Percentiles rank a stretch among this genome's conserved stretches.
These are phyloP conservation scores for Physcomitrellopsis africana DNA, from an alignment of 225 moss, liverwort and hornwort species.

Conservation along the genomic window DNA sequence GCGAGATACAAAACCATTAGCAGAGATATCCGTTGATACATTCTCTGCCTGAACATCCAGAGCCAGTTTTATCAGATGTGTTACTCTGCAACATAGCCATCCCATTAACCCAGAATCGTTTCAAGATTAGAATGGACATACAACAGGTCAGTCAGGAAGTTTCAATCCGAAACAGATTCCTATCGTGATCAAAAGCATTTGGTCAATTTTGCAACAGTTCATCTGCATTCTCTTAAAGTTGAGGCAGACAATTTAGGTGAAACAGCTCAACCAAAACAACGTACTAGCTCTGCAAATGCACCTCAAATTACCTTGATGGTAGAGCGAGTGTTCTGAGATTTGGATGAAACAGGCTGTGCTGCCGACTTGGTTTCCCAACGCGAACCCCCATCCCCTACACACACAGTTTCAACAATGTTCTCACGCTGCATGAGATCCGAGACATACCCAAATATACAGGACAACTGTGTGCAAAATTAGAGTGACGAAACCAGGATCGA, in stretches of 20 bases:
- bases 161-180: no score
- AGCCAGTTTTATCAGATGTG: slow-evolving; percentile 1
- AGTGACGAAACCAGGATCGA: no score
- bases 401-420: slow-evolving; percentile 2
- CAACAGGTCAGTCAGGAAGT: no score
- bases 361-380: slow-evolving; percentile 25
- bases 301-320: slow-evolving; percentile 39
- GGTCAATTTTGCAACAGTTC: not conserved
- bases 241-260: not conserved
- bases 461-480: not conserved
- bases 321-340: slow-evolving; percentile 40
- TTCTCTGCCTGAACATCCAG: slow-evolving; percentile 36
- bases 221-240: not conserved
- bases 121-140: not conserved
- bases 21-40: not conserved
- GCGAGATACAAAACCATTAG: slow-evolving; percentile 16
- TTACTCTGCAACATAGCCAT: not conserved
- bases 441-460: not conserved
- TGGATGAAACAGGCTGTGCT: slow-evolving; percentile 30
- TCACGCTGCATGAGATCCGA: slow-evolving; percentile 7
- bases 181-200: no score
- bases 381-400: slow-evolving; percentile 14
- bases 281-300: not conserved
- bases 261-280: not conserved
- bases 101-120: not conserved